A percentile compares a stretch with the other conserved stretches of the same genome.
phyloP scores from a whole-genome alignment of 148 eudicot genomes.

The Vaccinium vitisidaea region DNA sequence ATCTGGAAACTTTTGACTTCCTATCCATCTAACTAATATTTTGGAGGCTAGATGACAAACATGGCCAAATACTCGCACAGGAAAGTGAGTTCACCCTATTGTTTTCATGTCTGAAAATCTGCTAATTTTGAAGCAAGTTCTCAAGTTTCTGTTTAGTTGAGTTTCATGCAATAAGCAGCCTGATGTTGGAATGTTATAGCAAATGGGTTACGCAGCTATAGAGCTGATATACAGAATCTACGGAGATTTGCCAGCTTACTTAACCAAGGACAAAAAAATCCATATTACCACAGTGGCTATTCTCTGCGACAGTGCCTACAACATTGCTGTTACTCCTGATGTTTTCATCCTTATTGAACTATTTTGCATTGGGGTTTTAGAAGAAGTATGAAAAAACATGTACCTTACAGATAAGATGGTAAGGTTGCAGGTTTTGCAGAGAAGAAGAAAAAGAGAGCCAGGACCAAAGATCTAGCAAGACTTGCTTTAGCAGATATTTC shows the following conservation, averaged over 20 bases:
- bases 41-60: neutral
- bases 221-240: neutral
- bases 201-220: neutral
- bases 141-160: neutral
- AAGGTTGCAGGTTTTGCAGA: constrained; percentile 23
- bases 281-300: neutral
- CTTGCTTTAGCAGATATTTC: constrained; percentile 35
- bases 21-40: neutral
- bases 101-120: neutral
- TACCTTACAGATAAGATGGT: neutral
- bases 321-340: neutral
- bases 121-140: neutral
- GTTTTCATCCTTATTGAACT: neutral
- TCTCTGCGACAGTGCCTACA: neutral
- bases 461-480: constrained; percentile 18
- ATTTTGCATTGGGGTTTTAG: neutral
- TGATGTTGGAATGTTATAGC: neutral
- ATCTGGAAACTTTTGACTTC: neutral
- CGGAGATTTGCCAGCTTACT: constrained; percentile 7
- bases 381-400: neutral
- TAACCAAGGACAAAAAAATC: neutral
- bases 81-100: neutral
- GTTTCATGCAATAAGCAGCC: neutral
- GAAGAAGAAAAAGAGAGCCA: constrained; percentile 31
- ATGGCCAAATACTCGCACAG: neutral